phyloP scores from a whole-genome alignment of 192 early-diverging fungal species.

The Coemansia sp. region DNA sequence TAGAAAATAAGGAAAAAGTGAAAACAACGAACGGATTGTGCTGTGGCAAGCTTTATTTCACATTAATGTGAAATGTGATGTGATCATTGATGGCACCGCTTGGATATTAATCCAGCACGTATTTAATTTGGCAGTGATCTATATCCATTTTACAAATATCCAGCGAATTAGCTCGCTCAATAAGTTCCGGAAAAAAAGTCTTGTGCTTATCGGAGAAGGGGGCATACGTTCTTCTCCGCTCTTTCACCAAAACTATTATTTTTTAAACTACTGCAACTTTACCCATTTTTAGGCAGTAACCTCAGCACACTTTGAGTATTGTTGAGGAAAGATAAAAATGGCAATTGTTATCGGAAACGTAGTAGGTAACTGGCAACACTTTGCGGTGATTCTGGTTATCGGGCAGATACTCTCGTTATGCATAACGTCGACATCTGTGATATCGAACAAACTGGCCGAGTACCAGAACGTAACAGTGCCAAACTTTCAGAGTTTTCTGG shows the following conservation, averaged over 20 bases:
- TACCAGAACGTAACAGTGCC: constrained; percentile 60
- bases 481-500: constrained; percentile 71
- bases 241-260: background rate
- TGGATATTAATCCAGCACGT: background rate
- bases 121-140: background rate
- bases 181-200: background rate
- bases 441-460: constrained; percentile 61
- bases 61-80: too few species aligned
- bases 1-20: background rate
- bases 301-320: background rate
- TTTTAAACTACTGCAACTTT: constrained; percentile 56
- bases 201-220: background rate
- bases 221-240: background rate
- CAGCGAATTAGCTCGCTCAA: background rate
- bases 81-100: too few species aligned
- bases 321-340: constrained; percentile 50
- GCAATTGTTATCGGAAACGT: constrained; percentile 7
- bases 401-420: constrained; percentile 73
- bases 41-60: too few species aligned
- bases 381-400: constrained; percentile 53
- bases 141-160: background rate
- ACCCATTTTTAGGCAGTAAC: constrained; percentile 53
- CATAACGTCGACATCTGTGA: constrained; percentile 71
- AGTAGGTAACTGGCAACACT: constrained; percentile 45
- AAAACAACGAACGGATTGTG: background rate